Conservation (phyloP, 257 asterid species). For the Nyctanthes arbortristis region DNA sequence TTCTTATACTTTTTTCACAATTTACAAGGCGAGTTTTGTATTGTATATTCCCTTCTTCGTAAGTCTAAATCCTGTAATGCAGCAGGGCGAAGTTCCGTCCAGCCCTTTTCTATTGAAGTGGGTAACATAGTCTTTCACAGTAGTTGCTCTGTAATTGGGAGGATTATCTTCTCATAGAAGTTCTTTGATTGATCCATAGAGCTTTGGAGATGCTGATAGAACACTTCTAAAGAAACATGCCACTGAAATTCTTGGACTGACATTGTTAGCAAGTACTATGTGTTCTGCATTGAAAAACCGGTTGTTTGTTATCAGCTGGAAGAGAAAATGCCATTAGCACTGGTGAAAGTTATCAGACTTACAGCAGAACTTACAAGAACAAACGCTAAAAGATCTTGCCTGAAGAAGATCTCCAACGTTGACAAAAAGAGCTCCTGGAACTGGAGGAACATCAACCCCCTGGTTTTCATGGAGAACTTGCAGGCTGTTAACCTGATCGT, state of each 20-base stretch:
- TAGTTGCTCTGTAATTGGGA: constrained; percentile 36
- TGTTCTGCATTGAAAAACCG: constrained; percentile 44
- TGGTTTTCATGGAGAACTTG: constrained; percentile 43
- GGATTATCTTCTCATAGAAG: constrained; percentile 39
- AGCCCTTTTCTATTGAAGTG: constrained; percentile 23
- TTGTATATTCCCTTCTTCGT: not conserved
- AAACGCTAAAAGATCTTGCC: too few species aligned
- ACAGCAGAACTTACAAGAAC: too few species aligned
- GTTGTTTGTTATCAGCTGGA: constrained; percentile 45
- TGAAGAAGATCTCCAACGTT: constrained; percentile 48
- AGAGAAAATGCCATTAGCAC: not conserved
- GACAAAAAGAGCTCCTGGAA: constrained; percentile 43
- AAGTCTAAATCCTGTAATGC: constrained; percentile 33
- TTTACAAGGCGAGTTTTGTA: too few species aligned
- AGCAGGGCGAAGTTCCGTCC: constrained; percentile 35
- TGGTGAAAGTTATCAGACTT: not conserved
- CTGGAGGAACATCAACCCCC: constrained; percentile 51
- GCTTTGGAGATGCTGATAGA: constrained; percentile 8
- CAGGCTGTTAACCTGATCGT: constrained; percentile 48
- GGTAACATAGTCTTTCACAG: constrained; percentile 28
- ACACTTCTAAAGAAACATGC: constrained; percentile 46
- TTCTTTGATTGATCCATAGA: constrained; percentile 42
- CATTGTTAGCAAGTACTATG: constrained; percentile 38
- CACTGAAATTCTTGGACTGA: constrained; percentile 47
- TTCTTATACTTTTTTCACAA: too few species aligned